Evolutionary conservation across 179 eudicot species (phyloP).

Genomic region (Beta macrorhiza): DNA sequence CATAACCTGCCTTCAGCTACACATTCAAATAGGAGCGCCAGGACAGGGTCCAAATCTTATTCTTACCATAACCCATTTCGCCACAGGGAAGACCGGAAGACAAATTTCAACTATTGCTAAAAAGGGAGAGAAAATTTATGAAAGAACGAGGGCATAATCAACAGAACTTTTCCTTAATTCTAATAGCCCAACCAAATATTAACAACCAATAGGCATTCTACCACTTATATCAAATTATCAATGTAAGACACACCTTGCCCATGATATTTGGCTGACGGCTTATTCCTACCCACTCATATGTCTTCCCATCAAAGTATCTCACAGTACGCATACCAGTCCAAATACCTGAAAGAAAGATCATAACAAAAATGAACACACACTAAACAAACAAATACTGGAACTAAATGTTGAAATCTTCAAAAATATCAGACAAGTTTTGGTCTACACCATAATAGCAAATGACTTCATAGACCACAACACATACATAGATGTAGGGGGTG

Average conservation of each 20-base stretch:
- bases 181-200: not conserved
- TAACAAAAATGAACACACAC: conserved; percentile 2
- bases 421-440: not conserved
- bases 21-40: not conserved
- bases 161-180: not conserved
- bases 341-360: conserved; percentile 53
- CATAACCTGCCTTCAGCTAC: not conserved
- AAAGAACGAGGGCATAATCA: not conserved
- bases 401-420: not conserved
- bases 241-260: conserved; percentile 58
- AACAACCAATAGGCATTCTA: not conserved
- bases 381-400: not conserved
- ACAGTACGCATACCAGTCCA: conserved; percentile 99
- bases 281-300: conserved; percentile 98
- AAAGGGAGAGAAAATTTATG: too few relatives aligned
- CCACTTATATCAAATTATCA: not conserved
- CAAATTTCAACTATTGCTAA: not conserved
- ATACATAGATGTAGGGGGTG: not conserved
- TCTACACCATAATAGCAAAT: not conserved
- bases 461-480: not conserved
- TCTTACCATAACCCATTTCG: too few relatives aligned
- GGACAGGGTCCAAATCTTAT: not conserved
- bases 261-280: conserved; percentile 96
- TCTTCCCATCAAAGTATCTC: conserved; percentile 90
- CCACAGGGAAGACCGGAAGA: too few relatives aligned